phyloP scores from a whole-genome alignment of 2,329 filamentous ascomycete species.

The Xylariales sp. region DNA sequence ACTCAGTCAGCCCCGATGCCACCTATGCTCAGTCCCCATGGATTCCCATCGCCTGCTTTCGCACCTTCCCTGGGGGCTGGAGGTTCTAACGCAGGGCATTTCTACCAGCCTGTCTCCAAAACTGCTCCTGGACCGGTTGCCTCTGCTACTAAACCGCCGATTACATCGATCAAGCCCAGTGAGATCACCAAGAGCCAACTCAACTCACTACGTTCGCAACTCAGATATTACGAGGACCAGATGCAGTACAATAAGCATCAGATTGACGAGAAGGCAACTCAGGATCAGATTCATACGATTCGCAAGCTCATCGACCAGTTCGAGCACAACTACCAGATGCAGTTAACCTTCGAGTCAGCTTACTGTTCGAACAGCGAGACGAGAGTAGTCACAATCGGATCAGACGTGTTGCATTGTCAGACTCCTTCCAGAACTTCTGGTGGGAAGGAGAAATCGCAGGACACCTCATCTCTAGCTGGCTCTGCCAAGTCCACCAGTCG shows the following conservation, averaged over 20 bases:
- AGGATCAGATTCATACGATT: constrained; percentile 36
- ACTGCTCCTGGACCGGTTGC: constrained; percentile 6
- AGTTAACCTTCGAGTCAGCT: constrained; percentile 40
- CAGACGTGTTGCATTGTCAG: too few relatives aligned
- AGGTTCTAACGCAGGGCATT: neutral
- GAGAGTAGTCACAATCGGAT: constrained; percentile 15
- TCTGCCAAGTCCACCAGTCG: constrained; percentile 15
- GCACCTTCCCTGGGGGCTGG: neutral
- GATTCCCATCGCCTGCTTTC: constrained; percentile 7
- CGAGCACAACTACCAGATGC: constrained; percentile 39
- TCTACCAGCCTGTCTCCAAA: constrained; percentile 14
- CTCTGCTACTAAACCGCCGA: constrained; percentile 32
- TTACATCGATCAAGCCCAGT: constrained; percentile 56
- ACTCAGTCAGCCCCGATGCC: constrained; percentile 13
- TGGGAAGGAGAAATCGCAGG: constrained; percentile 18
- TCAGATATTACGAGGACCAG: constrained; percentile 54
- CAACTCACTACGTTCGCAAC: constrained; percentile 43
- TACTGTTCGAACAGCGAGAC: constrained; percentile 34
- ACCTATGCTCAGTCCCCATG: constrained; percentile 13
- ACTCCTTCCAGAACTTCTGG: constrained; percentile 15
- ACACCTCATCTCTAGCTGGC: constrained; percentile 17
- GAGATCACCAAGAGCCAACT: constrained; percentile 59
- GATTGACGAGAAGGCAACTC: constrained; percentile 52
- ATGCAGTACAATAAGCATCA: constrained; percentile 58
- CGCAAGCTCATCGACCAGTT: constrained; percentile 45